Percentiles rank a stretch among this genome's conserved stretches.
Conservation (phyloP, 2,329 filamentous ascomycete species). For the Fusarium cicatricum region DNA sequence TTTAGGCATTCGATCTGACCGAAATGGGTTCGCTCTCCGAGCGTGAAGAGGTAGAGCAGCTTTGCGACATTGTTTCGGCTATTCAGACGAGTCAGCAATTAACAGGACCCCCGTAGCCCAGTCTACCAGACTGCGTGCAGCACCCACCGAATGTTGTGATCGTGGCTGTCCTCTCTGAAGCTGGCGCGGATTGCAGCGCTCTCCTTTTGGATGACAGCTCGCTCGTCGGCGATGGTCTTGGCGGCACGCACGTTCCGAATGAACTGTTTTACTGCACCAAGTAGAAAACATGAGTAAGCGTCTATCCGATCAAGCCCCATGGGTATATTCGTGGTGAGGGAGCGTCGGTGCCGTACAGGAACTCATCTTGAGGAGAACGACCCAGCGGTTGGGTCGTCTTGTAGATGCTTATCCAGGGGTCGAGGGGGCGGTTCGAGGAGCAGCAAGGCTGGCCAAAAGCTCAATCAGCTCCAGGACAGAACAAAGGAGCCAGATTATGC, state of each 20-base stretch:
- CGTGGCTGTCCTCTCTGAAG: constrained; percentile 95
- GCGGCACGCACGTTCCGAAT: constrained; percentile 98
- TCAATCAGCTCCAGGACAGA: constrained; percentile 35
- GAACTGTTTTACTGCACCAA: constrained; percentile 89
- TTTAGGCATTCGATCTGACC: constrained; percentile 99
- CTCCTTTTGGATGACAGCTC: constrained; percentile 98
- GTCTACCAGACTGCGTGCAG: background rate
- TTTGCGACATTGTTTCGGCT: constrained; percentile 99
- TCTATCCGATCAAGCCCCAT: constrained; percentile 8
- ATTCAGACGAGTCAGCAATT: constrained; percentile 27
- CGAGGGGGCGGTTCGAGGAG: constrained; percentile 15
- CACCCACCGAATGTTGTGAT: constrained; percentile 85
- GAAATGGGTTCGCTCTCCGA: constrained; percentile 97
- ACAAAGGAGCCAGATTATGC: constrained; percentile 15
- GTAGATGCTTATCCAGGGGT: constrained; percentile 40
- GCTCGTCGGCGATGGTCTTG: constrained; percentile 98
- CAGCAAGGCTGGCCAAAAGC: constrained; percentile 18
- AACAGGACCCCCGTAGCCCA: background rate
- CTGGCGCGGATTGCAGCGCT: constrained; percentile 97
- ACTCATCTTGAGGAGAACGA: constrained; percentile 50
- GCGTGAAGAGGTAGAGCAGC: constrained; percentile 95
- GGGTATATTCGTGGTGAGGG: constrained; percentile 3
- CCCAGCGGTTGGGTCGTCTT: constrained; percentile 45
- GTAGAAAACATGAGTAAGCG: constrained; percentile 19
- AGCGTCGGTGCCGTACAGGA: constrained; percentile 45